Evolutionary conservation across 352 stramenopile genomes (phyloP).

Genomic region (Phytophthora europaea): DNA sequence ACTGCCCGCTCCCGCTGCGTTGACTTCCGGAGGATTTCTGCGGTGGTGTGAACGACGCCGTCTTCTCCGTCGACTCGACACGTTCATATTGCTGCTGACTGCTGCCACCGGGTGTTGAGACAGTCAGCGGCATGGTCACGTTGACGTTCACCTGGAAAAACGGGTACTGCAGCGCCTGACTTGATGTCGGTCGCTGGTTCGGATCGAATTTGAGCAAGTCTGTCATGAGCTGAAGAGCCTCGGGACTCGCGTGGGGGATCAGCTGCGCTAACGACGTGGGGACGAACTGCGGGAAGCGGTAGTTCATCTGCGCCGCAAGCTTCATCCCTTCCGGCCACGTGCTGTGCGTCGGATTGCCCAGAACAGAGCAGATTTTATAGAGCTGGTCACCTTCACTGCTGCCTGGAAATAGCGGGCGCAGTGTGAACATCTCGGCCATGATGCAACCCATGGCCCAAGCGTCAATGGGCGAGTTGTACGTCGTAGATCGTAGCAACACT

Average conservation of each 20-base stretch:
- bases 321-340: conserved; percentile 96
- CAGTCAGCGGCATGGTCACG: conserved; percentile 73
- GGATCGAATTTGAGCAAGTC: conserved; percentile 96
- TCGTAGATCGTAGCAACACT: conserved; percentile 94
- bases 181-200: conserved; percentile 93
- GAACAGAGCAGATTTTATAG: conserved; percentile 97
- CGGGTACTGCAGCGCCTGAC: conserved; percentile 94
- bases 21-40: conserved; percentile 62
- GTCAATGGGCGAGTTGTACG: conserved; percentile 98
- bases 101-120: conserved; percentile 62
- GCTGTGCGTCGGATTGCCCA: conserved; percentile 92
- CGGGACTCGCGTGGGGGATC: conserved; percentile 91
- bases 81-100: conserved; percentile 65
- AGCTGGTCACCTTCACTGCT: conserved; percentile 98
- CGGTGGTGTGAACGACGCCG: conserved; percentile 65
- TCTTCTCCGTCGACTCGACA: conserved; percentile 47
- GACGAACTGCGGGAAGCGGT: conserved; percentile 96
- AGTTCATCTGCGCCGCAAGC: conserved; percentile 96
- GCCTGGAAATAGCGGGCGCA: conserved; percentile 98
- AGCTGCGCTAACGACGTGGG: conserved; percentile 89
- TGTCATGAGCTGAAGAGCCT: conserved; percentile 94
- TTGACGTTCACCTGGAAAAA: conserved; percentile 95
- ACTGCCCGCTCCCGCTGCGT: conserved; percentile 51
- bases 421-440: conserved; percentile 97
- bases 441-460: conserved; percentile 98